Percentiles rank a stretch among this genome's conserved stretches.
These are phyloP conservation scores for Lactifluus pinguis DNA, from an alignment of 768 basidiomycete genomes.

Conservation along the genomic window DNA sequence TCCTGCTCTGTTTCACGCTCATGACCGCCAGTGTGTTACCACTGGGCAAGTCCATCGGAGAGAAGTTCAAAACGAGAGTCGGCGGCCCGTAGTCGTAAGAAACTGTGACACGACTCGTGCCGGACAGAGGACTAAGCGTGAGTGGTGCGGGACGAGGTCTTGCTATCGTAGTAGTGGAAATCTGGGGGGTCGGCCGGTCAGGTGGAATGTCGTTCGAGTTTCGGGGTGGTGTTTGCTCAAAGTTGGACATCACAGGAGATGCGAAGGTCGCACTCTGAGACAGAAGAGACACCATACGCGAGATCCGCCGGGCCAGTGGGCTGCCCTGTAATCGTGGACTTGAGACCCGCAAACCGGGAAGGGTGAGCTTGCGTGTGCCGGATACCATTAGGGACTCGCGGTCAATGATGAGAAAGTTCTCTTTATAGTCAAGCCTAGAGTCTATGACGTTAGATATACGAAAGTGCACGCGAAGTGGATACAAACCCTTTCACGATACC, in stretches of 20 bases:
- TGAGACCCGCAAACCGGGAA: not conserved
- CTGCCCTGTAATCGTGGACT: conserved; percentile 7
- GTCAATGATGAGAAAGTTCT: conserved; percentile 16
- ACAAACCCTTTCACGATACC: conserved; percentile 64
- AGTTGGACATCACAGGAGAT: not conserved
- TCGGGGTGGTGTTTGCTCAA: not conserved
- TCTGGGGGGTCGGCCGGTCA: not conserved
- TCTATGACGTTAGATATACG: not conserved
- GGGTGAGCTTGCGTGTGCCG: conserved; percentile 14
- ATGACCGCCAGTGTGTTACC: conserved; percentile 1
- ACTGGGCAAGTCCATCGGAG: not conserved
- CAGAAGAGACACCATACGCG: not conserved
- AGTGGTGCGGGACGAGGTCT: not conserved
- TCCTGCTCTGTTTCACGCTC: not conserved
- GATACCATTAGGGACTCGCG: not conserved
- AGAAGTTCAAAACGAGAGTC: conserved; percentile 15
- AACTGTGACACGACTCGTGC: conserved; percentile 4
- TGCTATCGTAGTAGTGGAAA: not conserved
- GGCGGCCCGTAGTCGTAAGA: conserved; percentile 1
- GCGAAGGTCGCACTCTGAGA: conserved; percentile 1
- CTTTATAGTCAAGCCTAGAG: conserved; percentile 13
- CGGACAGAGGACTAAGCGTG: not conserved
- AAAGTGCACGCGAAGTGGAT: not conserved
- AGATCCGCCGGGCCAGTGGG: conserved; percentile 10
- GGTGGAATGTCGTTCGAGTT: not conserved